A percentile compares a stretch with the other conserved stretches of the same genome.
These are phyloP conservation scores for Solanum appendiculatum DNA, from an alignment of 257 asterid genomes.

Conservation along the genomic window DNA sequence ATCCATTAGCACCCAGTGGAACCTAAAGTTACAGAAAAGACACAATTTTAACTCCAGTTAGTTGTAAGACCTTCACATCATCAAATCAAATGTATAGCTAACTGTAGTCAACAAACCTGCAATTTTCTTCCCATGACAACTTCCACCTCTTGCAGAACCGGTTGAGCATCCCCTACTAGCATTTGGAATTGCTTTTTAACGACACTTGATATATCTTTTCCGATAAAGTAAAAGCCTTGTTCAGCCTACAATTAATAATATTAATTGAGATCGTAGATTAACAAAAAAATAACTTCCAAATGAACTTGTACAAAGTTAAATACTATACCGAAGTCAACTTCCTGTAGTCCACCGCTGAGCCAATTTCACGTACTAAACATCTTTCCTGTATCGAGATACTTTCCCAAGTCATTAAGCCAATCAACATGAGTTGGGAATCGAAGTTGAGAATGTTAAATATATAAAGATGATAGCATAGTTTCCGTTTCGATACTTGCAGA, in stretches of 20 bases:
- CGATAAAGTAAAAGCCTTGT: slow-evolving; percentile 62
- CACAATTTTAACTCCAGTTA: not conserved
- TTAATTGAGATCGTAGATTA: not conserved
- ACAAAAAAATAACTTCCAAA: not conserved
- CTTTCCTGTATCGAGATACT: slow-evolving; percentile 57
- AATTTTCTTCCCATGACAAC: slow-evolving; percentile 96
- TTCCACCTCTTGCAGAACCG: slow-evolving; percentile 67
- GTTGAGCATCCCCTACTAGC: slow-evolving; percentile 44
- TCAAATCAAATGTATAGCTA: not conserved
- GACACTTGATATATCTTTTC: slow-evolving; percentile 42
- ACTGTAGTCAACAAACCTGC: slow-evolving; percentile 26
- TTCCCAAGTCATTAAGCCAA: slow-evolving; percentile 1
- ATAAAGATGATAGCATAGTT: not conserved
- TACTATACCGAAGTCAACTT: slow-evolving; percentile 67
- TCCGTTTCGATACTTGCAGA: not conserved
- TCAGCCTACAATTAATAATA: slow-evolving; percentile 42
- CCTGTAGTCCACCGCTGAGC: slow-evolving; percentile 82
- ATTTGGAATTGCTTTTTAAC: slow-evolving; percentile 61
- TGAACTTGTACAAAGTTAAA: not conserved
- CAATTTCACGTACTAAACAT: slow-evolving; percentile 75
- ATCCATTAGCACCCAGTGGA: slow-evolving; percentile 76
- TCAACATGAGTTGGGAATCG: not conserved
- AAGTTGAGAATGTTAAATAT: not conserved
- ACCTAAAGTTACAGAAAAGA: slow-evolving; percentile 28
- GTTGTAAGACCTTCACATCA: not conserved